phyloP scores from a whole-genome alignment of 805 yeast species.

The Candida montana region DNA sequence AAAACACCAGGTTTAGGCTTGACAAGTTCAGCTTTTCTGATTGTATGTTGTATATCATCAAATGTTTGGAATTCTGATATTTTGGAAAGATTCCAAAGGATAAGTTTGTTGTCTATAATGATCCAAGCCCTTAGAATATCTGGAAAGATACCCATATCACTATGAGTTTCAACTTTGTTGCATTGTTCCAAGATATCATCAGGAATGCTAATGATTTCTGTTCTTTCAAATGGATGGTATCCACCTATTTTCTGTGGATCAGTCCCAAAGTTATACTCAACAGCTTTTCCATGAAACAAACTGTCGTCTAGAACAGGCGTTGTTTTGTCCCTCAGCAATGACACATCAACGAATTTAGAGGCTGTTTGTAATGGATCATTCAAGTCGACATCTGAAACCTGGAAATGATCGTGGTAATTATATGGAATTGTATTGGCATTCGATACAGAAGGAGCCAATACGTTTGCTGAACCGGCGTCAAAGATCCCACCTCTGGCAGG shows the following conservation, averaged over 20 bases:
- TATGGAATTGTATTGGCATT: slow-evolving; percentile 11
- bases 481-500: slow-evolving; percentile 21
- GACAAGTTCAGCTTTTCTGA: slow-evolving; percentile 70
- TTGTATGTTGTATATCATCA: slow-evolving; percentile 76
- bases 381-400: slow-evolving; percentile 27
- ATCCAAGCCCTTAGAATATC: slow-evolving; percentile 84
- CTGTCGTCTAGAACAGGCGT: slow-evolving; percentile 49
- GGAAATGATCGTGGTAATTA: slow-evolving; percentile 27
- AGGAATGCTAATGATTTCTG: slow-evolving; percentile 66
- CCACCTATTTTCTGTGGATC: slow-evolving; percentile 38
- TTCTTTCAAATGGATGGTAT: slow-evolving; percentile 73
- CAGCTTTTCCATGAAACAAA: slow-evolving; percentile 47
- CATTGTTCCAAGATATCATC: slow-evolving; percentile 73
- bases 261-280: slow-evolving; percentile 62
- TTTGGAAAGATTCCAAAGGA: slow-evolving; percentile 74
- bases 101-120: slow-evolving; percentile 70
- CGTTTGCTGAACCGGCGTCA: slow-evolving; percentile 7
- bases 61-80: slow-evolving; percentile 69
- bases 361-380: slow-evolving; percentile 48
- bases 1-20: slow-evolving; percentile 79
- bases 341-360: slow-evolving; percentile 53
- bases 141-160: slow-evolving; percentile 79
- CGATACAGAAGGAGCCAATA: slow-evolving; percentile 7
- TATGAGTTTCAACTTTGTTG: slow-evolving; percentile 56
- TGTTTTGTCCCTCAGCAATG: slow-evolving; percentile 53